Conservation (phyloP, 495 filamentous ascomycete species). For the Hypoxylon trugodes region DNA sequence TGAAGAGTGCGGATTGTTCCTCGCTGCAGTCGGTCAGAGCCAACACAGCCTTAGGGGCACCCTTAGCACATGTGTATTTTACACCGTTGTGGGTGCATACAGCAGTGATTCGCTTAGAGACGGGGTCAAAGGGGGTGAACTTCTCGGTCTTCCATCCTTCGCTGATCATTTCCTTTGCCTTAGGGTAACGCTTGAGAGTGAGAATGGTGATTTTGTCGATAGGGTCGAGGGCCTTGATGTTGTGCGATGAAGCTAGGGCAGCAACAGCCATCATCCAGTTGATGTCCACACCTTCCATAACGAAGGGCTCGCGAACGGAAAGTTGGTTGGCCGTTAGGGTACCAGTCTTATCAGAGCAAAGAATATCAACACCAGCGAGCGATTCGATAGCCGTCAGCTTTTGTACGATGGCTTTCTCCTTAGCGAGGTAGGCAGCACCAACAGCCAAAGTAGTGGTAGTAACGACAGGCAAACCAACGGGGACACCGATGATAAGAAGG, state of each 20-base stretch:
- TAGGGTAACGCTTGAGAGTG: slow-evolving; percentile 76
- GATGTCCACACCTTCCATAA: slow-evolving; percentile 75
- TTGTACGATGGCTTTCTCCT: slow-evolving; percentile 95
- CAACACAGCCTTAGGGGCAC: slow-evolving; percentile 81
- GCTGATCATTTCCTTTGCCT: slow-evolving; percentile 73
- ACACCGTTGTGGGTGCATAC: slow-evolving; percentile 79
- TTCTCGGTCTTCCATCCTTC: slow-evolving; percentile 75
- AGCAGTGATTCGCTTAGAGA: slow-evolving; percentile 88
- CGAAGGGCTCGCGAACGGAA: slow-evolving; percentile 82
- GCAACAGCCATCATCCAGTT: slow-evolving; percentile 89
- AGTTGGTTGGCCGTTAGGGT: slow-evolving; percentile 93
- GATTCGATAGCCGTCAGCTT: slow-evolving; percentile 96
- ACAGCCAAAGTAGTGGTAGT: slow-evolving; percentile 97
- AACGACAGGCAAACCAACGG: slow-evolving; percentile 93
- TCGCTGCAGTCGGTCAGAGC: slow-evolving; percentile 76
- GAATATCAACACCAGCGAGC: slow-evolving; percentile 93
- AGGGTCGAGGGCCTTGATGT: slow-evolving; percentile 90
- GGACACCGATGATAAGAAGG: slow-evolving; percentile 90
- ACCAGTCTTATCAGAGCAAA: slow-evolving; percentile 97
- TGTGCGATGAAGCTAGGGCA: slow-evolving; percentile 86
- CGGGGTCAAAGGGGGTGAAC: slow-evolving; percentile 89
- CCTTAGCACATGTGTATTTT: slow-evolving; percentile 84
- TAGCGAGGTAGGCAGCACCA: slow-evolving; percentile 89
- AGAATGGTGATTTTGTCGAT: slow-evolving; percentile 93
- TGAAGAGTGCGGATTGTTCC: slow-evolving; percentile 76